Conservation (phyloP, 2,329 filamentous ascomycete species). For the Sarocladium brachiariae region DNA sequence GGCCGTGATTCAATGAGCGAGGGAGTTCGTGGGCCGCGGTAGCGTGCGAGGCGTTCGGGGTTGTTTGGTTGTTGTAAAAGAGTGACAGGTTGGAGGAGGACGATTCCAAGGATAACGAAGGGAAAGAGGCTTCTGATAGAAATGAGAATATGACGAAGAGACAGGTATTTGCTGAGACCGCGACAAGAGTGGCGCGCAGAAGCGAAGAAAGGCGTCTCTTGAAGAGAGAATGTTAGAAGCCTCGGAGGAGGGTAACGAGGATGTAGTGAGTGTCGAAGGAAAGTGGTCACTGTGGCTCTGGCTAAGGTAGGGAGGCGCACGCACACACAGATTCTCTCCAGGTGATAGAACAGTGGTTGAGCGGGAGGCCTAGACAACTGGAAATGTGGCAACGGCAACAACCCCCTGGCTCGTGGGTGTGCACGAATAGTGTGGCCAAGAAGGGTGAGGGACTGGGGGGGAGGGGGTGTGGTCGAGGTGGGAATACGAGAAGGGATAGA, state of each 20-base stretch:
- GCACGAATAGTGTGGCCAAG: neutral
- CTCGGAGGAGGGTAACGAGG: neutral
- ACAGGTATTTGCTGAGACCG: neutral
- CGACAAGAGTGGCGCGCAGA: constrained; percentile 1
- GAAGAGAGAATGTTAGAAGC: constrained; percentile 2
- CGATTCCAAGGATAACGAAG: neutral
- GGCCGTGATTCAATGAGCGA: neutral
- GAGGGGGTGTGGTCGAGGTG: neutral
- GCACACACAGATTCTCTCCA: neutral
- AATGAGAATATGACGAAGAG: neutral
- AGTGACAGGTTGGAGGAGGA: neutral
- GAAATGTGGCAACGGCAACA: constrained; percentile 1
- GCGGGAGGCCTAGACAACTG: neutral
- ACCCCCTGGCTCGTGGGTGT: constrained; percentile 1
- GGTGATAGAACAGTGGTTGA: neutral
- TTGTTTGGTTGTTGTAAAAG: neutral
- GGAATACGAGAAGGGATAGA: constrained; percentile 1
- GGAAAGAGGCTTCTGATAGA: neutral
- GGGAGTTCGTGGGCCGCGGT: no score
- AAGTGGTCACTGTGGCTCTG: neutral
- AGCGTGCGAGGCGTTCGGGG: neutral
- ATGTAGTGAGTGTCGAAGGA: neutral
- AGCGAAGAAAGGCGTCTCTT: neutral
- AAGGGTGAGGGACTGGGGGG: constrained; percentile 5
- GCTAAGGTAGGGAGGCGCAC: constrained; percentile 4